phyloP scores from a whole-genome alignment of 176 grass and related monocot genomes.

The Eremochloa ophiuroides region DNA sequence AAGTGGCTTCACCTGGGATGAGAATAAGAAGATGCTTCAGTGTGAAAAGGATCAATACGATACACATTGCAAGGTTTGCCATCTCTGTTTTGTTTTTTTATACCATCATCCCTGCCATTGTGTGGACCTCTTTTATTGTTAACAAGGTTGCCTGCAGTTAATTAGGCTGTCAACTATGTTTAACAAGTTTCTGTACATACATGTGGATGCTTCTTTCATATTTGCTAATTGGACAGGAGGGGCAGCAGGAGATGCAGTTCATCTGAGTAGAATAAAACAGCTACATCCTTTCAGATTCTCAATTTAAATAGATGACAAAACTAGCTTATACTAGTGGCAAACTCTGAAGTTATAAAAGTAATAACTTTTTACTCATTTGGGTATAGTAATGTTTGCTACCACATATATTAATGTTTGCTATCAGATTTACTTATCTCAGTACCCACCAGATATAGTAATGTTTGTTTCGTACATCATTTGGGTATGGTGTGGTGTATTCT shows the following conservation, averaged over 20 bases:
- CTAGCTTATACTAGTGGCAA: not conserved
- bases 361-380: not conserved
- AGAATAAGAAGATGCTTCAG: not conserved
- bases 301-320: slow-evolving; percentile 17
- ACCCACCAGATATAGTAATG: too few species aligned
- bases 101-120: slow-evolving; percentile 38
- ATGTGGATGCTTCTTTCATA: slow-evolving; percentile 39
- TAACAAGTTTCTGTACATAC: slow-evolving; percentile 30
- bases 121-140: slow-evolving; percentile 29
- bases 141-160: slow-evolving; percentile 26
- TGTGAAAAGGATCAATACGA: not conserved
- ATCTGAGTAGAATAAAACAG: slow-evolving; percentile 23
- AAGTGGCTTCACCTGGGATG: too few species aligned
- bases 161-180: slow-evolving; percentile 24
- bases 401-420: too few species aligned
- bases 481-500: too few species aligned
- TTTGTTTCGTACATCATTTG: too few species aligned
- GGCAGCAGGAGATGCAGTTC: slow-evolving; percentile 17
- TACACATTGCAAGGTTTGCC: not conserved
- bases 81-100: too few species aligned
- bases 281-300: slow-evolving; percentile 27
- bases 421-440: too few species aligned
- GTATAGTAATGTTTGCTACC: too few species aligned
- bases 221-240: slow-evolving; percentile 21
- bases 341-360: not conserved